Evolutionary conservation across 164 flowering plant genomes (phyloP).

Genomic region (Kingdonia uniflora): DNA sequence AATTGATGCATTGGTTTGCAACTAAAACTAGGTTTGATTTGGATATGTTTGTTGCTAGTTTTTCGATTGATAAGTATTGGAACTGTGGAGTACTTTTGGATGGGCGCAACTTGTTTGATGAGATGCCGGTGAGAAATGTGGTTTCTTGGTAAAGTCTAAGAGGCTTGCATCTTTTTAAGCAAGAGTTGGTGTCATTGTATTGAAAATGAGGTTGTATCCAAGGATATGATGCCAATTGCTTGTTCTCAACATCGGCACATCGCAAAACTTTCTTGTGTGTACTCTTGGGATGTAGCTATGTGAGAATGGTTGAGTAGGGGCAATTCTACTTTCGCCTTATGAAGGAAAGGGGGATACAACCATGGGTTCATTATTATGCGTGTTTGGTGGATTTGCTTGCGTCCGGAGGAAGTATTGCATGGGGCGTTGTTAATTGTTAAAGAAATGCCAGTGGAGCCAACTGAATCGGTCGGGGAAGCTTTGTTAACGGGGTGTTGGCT

Average conservation of each 20-base stretch:
- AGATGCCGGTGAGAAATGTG: conserved; percentile 76
- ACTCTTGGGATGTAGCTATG: conserved; percentile 80
- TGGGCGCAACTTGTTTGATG: conserved; percentile 66
- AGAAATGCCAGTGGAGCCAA: conserved; percentile 70
- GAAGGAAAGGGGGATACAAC: conserved; percentile 56
- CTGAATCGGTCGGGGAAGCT: conserved; percentile 86
- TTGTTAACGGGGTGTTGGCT: conserved; percentile 70
- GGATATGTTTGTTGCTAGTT: conserved; percentile 77
- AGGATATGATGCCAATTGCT: conserved; percentile 57
- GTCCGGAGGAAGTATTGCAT: conserved; percentile 71
- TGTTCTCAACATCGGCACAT: conserved; percentile 83
- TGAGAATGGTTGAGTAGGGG: conserved; percentile 78
- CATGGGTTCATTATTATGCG: conserved; percentile 68
- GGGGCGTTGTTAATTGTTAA: conserved; percentile 52
- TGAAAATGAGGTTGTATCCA: conserved; percentile 72
- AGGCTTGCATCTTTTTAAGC: conserved; percentile 68
- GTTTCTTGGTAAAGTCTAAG: conserved; percentile 93
- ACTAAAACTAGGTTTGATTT: conserved; percentile 45
- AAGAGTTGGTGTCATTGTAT: conserved; percentile 65
- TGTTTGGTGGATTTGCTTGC: conserved; percentile 73
- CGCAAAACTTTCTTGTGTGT: conserved; percentile 53
- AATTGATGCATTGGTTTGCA: conserved; percentile 43
- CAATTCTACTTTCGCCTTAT: conserved; percentile 51
- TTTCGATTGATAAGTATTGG: conserved; percentile 78
- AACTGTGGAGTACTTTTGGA: conserved; percentile 52